Percentiles rank a stretch among this genome's conserved stretches.
These are phyloP conservation scores for Phytophthora tubulina DNA, from an alignment of 352 stramenopile genomes.

Conservation along the genomic window DNA sequence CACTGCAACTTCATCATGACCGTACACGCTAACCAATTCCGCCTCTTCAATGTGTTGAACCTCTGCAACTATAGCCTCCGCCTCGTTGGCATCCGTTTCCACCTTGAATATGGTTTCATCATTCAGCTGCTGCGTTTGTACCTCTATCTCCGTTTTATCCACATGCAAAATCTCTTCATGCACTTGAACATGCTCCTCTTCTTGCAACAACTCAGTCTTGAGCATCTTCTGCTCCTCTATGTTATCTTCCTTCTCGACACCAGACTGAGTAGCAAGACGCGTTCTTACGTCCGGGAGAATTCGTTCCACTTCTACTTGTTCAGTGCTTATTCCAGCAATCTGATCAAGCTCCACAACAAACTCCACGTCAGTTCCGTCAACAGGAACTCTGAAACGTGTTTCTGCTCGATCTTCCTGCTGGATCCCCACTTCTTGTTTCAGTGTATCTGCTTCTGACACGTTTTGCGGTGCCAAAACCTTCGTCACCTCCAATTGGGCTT, in stretches of 20 bases:
- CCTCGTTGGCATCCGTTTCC: constrained; percentile 3
- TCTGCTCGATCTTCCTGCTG: constrained; percentile 15
- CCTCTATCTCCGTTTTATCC: constrained; percentile 1
- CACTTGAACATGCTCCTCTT: constrained; percentile 10
- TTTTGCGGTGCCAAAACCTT: constrained; percentile 15
- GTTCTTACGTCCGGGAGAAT: constrained; percentile 9
- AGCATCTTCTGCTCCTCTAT: constrained; percentile 1
- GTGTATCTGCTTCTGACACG: constrained; percentile 14
- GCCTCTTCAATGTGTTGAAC: neutral
- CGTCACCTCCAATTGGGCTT: constrained; percentile 25
- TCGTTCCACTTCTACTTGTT: constrained; percentile 5
- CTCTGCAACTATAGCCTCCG: constrained; percentile 3
- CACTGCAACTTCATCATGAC: constrained; percentile 7
- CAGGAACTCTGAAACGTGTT: neutral
- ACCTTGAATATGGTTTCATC: constrained; percentile 10
- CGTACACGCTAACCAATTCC: neutral
- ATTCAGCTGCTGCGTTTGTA: constrained; percentile 4
- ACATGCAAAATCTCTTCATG: neutral
- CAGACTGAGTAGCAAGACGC: constrained; percentile 5
- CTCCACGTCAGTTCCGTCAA: constrained; percentile 11
- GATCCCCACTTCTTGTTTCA: constrained; percentile 3
- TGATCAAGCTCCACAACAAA: constrained; percentile 8
- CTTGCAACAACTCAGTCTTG: neutral
- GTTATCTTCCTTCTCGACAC: neutral
- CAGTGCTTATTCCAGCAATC: constrained; percentile 2